A percentile compares a stretch with the other conserved stretches of the same genome.
These are phyloP conservation scores for Neophaeococcomyces aloes DNA, from an alignment of 2,329 filamentous ascomycete genomes.

Conservation along the genomic window DNA sequence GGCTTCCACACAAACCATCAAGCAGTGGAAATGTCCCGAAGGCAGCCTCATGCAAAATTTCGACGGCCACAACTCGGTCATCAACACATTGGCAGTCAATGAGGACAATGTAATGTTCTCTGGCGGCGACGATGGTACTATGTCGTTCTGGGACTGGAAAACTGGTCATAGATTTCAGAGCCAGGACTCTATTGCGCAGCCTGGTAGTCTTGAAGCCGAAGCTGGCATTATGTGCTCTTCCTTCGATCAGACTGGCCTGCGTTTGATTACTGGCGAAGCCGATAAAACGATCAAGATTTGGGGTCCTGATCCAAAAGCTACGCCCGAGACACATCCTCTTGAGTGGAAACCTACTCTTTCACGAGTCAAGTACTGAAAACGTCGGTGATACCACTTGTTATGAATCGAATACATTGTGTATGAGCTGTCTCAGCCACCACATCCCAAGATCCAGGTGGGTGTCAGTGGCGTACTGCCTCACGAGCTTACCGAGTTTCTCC, in stretches of 20 bases:
- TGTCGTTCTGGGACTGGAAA: constrained; percentile 99
- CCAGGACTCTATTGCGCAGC: constrained; percentile 83
- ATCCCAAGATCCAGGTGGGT: no score
- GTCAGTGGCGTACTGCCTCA: no score
- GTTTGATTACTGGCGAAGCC: constrained; percentile 86
- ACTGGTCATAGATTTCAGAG: constrained; percentile 84
- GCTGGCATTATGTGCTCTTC: constrained; percentile 89
- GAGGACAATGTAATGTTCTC: constrained; percentile 93
- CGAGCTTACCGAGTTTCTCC: no score
- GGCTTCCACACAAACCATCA: constrained; percentile 85
- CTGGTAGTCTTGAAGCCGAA: constrained; percentile 86
- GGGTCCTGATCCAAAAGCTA: constrained; percentile 87
- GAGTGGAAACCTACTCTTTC: constrained; percentile 81
- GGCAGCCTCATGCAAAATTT: constrained; percentile 99
- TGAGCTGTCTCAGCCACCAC: no score
- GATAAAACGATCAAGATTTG: constrained; percentile 99
- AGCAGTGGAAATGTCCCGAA: constrained; percentile 98
- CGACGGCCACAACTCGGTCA: constrained; percentile 88
- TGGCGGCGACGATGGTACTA: constrained; percentile 88
- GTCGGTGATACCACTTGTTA: neutral
- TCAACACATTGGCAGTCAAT: constrained; percentile 88
- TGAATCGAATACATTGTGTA: no score
- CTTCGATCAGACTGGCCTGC: constrained; percentile 78
- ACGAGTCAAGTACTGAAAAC: constrained; percentile 56
- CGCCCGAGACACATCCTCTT: constrained; percentile 79